Conservation (phyloP, 805 yeast genomes). For the Lipomyces yamanashiensis region DNA sequence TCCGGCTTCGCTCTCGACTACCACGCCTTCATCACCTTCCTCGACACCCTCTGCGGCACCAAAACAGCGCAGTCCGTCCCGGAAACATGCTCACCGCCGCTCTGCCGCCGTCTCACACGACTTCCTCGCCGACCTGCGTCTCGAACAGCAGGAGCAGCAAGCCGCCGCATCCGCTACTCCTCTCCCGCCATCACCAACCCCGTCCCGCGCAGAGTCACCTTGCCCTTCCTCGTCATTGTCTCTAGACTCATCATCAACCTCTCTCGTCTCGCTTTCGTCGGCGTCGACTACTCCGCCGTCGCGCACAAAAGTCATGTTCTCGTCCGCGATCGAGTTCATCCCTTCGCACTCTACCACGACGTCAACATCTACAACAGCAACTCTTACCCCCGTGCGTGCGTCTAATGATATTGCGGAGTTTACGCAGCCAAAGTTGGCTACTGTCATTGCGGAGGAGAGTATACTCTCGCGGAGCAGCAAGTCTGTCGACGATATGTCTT, state of each 20-base stretch:
- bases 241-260: constrained; percentile 18
- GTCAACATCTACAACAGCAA: constrained; percentile 36
- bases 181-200: constrained; percentile 14
- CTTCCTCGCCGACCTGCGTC: constrained; percentile 54
- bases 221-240: constrained; percentile 29
- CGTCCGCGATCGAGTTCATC: constrained; percentile 36
- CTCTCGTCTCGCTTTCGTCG: constrained; percentile 31
- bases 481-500: neutral
- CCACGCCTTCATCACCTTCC: neutral
- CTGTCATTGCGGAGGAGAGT: neutral
- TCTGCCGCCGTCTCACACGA: constrained; percentile 91
- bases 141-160: constrained; percentile 16
- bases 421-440: neutral
- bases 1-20: neutral
- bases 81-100: constrained; percentile 72
- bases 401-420: neutral
- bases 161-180: constrained; percentile 14
- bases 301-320: constrained; percentile 36
- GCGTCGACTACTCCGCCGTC: constrained; percentile 29
- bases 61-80: constrained; percentile 21
- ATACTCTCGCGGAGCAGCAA: neutral
- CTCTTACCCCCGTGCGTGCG: constrained; percentile 18
- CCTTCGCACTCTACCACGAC: constrained; percentile 36
- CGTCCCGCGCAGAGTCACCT: constrained; percentile 25
- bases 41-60: neutral